Conservation (phyloP, 495 filamentous ascomycete genomes). For the Neohortaea acidophila region DNA sequence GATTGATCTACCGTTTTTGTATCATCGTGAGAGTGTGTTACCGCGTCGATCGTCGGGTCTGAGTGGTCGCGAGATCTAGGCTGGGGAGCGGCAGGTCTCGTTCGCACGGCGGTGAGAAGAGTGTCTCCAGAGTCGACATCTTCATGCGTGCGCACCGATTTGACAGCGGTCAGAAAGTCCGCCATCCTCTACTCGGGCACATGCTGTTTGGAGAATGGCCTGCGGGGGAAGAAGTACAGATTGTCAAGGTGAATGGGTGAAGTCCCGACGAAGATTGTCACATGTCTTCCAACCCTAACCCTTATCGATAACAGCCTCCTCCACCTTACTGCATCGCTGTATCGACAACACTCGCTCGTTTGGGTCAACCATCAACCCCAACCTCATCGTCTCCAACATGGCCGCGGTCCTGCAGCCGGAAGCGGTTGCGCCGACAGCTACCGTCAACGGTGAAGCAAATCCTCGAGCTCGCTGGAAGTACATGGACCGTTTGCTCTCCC, state of each 20-base stretch:
- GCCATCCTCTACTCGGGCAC: constrained; percentile 21
- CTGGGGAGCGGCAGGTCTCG: background rate
- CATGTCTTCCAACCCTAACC: too few species aligned
- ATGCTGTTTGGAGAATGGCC: too few species aligned
- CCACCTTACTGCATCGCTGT: too few species aligned
- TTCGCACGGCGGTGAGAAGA: background rate
- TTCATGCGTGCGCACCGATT: constrained; percentile 6
- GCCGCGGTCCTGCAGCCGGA: constrained; percentile 6
- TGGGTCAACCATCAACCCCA: background rate
- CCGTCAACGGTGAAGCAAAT: constrained; percentile 4
- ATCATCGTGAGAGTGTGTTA: background rate
- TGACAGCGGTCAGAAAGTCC: constrained; percentile 25
- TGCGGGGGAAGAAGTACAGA: too few species aligned
- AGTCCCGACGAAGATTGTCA: too few species aligned
- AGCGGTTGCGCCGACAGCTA: background rate
- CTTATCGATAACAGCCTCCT: too few species aligned
- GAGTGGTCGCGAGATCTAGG: background rate
- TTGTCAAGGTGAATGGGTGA: too few species aligned
- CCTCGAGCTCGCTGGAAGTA: constrained; percentile 35
- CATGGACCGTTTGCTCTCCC: constrained; percentile 60
- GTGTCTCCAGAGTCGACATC: background rate
- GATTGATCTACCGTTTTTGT: too few species aligned
- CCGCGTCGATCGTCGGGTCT: background rate
- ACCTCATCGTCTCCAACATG: constrained; percentile 2
- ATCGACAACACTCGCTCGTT: too few species aligned